Percentiles rank a stretch among this genome's conserved stretches.
Conservation (phyloP, 225 moss, liverwort and hornwort genomes). For the Polytrichum formosum region DNA sequence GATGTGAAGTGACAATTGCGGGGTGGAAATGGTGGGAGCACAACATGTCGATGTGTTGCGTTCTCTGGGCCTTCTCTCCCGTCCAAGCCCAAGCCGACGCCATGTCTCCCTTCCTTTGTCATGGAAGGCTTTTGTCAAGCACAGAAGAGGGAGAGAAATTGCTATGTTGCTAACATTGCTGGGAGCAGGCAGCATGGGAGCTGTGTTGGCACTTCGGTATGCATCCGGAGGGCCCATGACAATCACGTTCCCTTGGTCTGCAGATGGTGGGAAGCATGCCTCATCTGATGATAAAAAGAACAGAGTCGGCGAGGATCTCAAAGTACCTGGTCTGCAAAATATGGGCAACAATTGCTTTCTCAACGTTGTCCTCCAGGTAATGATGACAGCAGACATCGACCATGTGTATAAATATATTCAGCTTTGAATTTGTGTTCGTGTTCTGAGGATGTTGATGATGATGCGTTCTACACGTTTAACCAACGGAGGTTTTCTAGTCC, state of each 20-base stretch:
- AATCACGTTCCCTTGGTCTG: conserved; percentile 41
- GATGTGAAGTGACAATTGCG: conserved; percentile 21
- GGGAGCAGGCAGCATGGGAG: conserved; percentile 70
- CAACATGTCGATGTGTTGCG: conserved; percentile 52
- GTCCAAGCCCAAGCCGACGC: conserved; percentile 34
- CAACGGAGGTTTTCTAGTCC: neutral
- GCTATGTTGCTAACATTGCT: conserved; percentile 51
- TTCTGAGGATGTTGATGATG: neutral
- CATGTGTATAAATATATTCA: neutral
- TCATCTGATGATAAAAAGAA: conserved; percentile 20
- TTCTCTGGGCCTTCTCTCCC: conserved; percentile 56
- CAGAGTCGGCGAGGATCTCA: conserved; percentile 33
- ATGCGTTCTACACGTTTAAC: neutral
- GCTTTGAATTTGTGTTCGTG: too few relatives aligned
- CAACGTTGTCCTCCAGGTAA: conserved; percentile 93
- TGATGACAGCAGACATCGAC: neutral
- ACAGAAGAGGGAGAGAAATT: conserved; percentile 36
- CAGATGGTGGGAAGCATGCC: conserved; percentile 11
- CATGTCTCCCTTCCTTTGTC: conserved; percentile 37
- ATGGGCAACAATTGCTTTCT: conserved; percentile 88
- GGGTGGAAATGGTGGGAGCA: conserved; percentile 41
- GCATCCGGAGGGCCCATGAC: conserved; percentile 31
- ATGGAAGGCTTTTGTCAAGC: conserved; percentile 49
- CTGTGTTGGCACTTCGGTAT: conserved; percentile 52
- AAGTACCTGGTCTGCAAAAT: conserved; percentile 80